A percentile compares a stretch with the other conserved stretches of the same genome.
These are phyloP conservation scores for Pharnaceum exiguum DNA, from an alignment of 148 eudicot genomes.

Conservation along the genomic window DNA sequence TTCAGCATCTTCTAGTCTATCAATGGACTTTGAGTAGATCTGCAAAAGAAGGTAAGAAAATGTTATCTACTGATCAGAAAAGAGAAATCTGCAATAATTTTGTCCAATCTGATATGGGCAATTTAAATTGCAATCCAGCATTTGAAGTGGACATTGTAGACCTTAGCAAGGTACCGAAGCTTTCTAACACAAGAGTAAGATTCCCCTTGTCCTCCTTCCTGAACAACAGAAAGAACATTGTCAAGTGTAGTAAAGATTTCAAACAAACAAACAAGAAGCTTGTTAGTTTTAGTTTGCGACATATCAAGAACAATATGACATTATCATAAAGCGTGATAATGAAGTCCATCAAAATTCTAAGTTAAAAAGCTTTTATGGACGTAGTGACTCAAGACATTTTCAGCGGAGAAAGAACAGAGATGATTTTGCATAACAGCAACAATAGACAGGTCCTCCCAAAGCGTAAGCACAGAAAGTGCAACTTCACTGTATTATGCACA, in stretches of 20 bases:
- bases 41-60: slow-evolving; percentile 21
- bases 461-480: slow-evolving; percentile 3
- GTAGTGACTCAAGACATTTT: too few relatives aligned
- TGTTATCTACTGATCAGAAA: neutral
- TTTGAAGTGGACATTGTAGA: slow-evolving; percentile 15
- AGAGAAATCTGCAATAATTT: neutral
- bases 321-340: too few relatives aligned
- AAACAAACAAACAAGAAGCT: neutral
- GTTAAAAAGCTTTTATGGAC: too few relatives aligned
- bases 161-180: slow-evolving; percentile 82
- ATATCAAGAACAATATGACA: too few relatives aligned
- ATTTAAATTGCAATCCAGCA: too few relatives aligned
- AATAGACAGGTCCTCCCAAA: too few relatives aligned
- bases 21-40: slow-evolving; percentile 57
- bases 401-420: too few relatives aligned
- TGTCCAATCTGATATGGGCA: too few relatives aligned
- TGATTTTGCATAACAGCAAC: too few relatives aligned
- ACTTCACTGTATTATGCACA: neutral
- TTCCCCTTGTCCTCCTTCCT: slow-evolving; percentile 90
- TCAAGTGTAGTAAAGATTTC: neutral
- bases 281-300: too few relatives aligned
- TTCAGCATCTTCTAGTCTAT: slow-evolving; percentile 57
- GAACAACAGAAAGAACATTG: slow-evolving; percentile 14
- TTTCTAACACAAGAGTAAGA: slow-evolving; percentile 64
- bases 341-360: too few relatives aligned